Conservation (phyloP, 2,329 filamentous ascomycete genomes). For the Mycosphaerella sp. region DNA sequence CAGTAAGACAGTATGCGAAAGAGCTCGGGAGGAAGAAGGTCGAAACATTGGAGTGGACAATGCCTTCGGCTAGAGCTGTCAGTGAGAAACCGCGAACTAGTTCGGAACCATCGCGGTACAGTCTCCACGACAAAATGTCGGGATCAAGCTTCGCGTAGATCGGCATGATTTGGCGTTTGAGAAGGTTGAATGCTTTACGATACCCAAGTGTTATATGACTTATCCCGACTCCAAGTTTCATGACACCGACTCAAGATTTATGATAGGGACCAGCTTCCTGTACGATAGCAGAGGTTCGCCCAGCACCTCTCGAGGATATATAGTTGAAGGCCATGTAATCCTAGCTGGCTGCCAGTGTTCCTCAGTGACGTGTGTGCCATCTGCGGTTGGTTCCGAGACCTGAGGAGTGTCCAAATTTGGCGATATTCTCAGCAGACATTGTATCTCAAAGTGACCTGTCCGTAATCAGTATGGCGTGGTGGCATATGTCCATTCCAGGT, state of each 20-base stretch:
- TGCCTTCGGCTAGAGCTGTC: not conserved
- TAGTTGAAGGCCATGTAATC: constrained; percentile 6
- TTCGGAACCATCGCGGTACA: constrained; percentile 5
- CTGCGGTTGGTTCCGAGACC: constrained; percentile 10
- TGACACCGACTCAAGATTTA: constrained; percentile 15
- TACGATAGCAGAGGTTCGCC: constrained; percentile 13
- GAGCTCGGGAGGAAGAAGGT: constrained; percentile 11
- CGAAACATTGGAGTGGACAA: not conserved
- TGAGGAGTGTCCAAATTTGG: constrained; percentile 10
- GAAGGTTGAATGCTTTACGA: constrained; percentile 10
- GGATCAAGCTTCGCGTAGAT: constrained; percentile 5
- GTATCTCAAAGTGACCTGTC: constrained; percentile 17
- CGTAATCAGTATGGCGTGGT: not conserved
- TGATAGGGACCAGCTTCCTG: constrained; percentile 15
- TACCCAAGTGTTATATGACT: constrained; percentile 7
- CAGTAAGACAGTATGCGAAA: constrained; percentile 18
- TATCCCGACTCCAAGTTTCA: constrained; percentile 6
- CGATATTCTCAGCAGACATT: constrained; percentile 20
- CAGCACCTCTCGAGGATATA: constrained; percentile 13
- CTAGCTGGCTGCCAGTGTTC: constrained; percentile 17
- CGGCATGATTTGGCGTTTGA: not conserved
- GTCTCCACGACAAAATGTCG: constrained; percentile 12
- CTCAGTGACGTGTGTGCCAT: constrained; percentile 14
- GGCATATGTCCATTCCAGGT: too few relatives aligned
- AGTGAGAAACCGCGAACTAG: constrained; percentile 10